These are phyloP conservation scores for Carpinus fangiana DNA, from an alignment of 306 rosid species.

Conservation along the genomic window DNA sequence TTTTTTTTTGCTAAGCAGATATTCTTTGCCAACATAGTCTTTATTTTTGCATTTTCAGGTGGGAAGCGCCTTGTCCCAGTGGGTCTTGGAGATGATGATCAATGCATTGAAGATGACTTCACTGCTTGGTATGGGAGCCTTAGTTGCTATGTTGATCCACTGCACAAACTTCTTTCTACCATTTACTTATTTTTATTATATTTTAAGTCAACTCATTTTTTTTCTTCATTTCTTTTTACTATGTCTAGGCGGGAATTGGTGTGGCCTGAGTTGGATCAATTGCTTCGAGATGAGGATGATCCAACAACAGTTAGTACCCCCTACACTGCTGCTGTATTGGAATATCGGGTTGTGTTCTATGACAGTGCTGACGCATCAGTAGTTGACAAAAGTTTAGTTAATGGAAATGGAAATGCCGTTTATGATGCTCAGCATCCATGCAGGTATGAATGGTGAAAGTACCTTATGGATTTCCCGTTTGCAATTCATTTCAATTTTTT, in stretches of 20 bases:
- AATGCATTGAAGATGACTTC: constrained; percentile 98
- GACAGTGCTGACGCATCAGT: constrained; percentile 53
- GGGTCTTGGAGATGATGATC: constrained; percentile 99
- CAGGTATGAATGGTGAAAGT: constrained; percentile 48
- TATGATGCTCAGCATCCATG: constrained; percentile 96
- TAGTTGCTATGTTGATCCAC: constrained; percentile 11
- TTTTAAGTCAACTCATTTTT: background rate
- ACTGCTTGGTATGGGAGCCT: constrained; percentile 77
- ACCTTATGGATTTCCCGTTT: constrained; percentile 2
- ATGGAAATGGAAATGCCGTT: constrained; percentile 77
- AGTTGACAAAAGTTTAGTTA: constrained; percentile 60
- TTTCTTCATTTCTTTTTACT: constrained; percentile 20
- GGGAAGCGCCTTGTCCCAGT: constrained; percentile 73
- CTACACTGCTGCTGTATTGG: constrained; percentile 82
- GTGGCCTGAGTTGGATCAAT: constrained; percentile 89
- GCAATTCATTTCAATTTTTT: constrained; percentile 11
- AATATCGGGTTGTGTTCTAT: constrained; percentile 70
- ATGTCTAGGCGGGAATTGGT: constrained; percentile 76
- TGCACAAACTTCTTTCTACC: background rate
- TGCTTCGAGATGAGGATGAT: constrained; percentile 83
- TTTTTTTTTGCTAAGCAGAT: background rate
- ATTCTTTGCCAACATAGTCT: background rate
- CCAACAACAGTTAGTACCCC: constrained; percentile 70
- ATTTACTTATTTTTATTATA: background rate
- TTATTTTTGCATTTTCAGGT: constrained; percentile 49